phyloP scores from a whole-genome alignment of 768 basidiomycete genomes.

The Termitomyces sp. region DNA sequence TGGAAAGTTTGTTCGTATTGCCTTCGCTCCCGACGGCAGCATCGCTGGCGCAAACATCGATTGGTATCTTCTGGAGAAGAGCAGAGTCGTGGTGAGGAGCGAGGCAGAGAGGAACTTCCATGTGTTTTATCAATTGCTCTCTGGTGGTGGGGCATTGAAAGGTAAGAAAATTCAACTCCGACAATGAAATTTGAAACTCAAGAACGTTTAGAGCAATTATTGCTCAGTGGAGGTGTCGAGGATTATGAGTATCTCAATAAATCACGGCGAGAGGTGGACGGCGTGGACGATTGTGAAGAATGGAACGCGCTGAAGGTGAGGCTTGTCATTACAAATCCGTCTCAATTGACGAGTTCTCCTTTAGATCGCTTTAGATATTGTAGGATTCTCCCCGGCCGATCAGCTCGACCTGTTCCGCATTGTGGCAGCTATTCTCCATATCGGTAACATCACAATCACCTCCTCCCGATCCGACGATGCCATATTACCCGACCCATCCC shows the following conservation, averaged over 20 bases:
- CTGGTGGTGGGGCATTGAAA: constrained; percentile 67
- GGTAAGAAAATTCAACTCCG: constrained; percentile 36
- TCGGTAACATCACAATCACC: constrained; percentile 87
- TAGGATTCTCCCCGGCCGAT: constrained; percentile 82
- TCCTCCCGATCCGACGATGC: constrained; percentile 80
- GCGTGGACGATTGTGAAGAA: constrained; percentile 88
- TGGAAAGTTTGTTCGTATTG: constrained; percentile 96
- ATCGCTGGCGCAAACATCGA: constrained; percentile 98
- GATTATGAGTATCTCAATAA: constrained; percentile 92
- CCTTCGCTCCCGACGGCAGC: constrained; percentile 88
- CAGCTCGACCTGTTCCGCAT: constrained; percentile 94
- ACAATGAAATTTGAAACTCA: background rate
- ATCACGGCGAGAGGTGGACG: constrained; percentile 89
- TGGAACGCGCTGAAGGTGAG: constrained; percentile 77
- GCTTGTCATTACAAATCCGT: background rate
- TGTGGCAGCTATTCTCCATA: constrained; percentile 89
- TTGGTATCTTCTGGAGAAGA: constrained; percentile 99
- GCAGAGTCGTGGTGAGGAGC: constrained; percentile 84
- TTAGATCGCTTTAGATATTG: constrained; percentile 79
- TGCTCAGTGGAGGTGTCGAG: constrained; percentile 70
- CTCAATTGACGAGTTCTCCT: background rate
- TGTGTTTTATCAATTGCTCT: constrained; percentile 93
- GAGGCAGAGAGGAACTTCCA: constrained; percentile 93
- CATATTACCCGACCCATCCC: constrained; percentile 72
- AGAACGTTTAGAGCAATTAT: constrained; percentile 52